A percentile compares a stretch with the other conserved stretches of the same genome.
Conservation (phyloP, 2,329 filamentous ascomycete species). For the Stagonosporopsis vannaccii region DNA sequence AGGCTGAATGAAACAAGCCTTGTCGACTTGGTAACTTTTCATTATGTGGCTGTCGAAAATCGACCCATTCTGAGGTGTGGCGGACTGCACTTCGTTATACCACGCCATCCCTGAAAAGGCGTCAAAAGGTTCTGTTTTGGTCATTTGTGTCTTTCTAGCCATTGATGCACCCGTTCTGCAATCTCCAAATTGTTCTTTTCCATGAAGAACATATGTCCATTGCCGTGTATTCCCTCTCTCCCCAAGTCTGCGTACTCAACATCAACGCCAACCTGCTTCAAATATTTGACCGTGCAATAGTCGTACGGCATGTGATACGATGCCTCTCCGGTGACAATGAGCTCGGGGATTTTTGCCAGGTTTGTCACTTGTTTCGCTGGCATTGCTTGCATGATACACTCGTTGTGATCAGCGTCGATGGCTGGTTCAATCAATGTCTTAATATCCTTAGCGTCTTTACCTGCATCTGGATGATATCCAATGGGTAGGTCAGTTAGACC, state of each 20-base stretch:
- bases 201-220: constrained; percentile 46
- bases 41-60: too few species aligned
- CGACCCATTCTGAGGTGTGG: too few species aligned
- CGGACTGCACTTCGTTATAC: too few species aligned
- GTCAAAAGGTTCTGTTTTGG: too few species aligned
- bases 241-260: constrained; percentile 46
- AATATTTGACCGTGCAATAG: constrained; percentile 61
- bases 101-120: too few species aligned
- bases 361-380: constrained; percentile 57
- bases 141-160: constrained; percentile 9
- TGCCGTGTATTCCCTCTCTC: constrained; percentile 70
- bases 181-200: constrained; percentile 42
- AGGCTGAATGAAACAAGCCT: too few species aligned
- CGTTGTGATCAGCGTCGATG: constrained; percentile 34
- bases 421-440: constrained; percentile 30
- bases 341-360: constrained; percentile 56
- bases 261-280: constrained; percentile 54
- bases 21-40: too few species aligned
- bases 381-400: constrained; percentile 43
- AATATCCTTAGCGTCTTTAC: constrained; percentile 29
- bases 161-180: constrained; percentile 22
- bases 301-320: constrained; percentile 64
- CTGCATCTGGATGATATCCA: constrained; percentile 44
- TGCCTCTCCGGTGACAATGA: constrained; percentile 61
- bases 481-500: constrained; percentile 47